These are phyloP conservation scores for Podospora australis DNA, from an alignment of 495 filamentous ascomycete genomes.

Conservation along the genomic window DNA sequence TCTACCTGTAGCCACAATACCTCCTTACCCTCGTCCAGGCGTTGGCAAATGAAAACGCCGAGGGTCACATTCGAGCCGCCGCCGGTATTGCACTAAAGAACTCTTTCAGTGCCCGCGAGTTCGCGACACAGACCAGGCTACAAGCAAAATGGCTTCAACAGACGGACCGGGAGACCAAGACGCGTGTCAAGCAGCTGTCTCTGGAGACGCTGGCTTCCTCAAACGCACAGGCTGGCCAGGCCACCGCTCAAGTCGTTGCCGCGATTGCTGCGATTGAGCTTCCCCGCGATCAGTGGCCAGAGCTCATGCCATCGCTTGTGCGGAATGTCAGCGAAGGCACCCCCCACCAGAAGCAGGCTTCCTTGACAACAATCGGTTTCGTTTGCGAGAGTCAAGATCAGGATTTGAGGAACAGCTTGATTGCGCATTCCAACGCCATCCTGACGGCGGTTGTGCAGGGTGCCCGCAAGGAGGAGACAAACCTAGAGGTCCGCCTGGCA, in stretches of 20 bases:
- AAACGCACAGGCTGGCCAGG: slow-evolving; percentile 74
- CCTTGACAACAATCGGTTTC: slow-evolving; percentile 88
- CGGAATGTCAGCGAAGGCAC: slow-evolving; percentile 82
- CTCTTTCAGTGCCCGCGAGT: slow-evolving; percentile 88
- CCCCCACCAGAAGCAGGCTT: slow-evolving; percentile 86
- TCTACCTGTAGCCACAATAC: slow-evolving; percentile 74
- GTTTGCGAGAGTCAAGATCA: slow-evolving; percentile 93
- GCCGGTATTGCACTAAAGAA: slow-evolving; percentile 97
- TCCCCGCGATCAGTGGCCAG: slow-evolving; percentile 89
- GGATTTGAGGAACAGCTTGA: slow-evolving; percentile 75
- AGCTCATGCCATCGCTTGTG: slow-evolving; percentile 82
- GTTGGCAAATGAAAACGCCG: slow-evolving; percentile 81
- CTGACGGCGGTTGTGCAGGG: slow-evolving; percentile 96
- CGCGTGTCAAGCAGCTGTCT: slow-evolving; percentile 77
- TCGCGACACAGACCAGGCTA: slow-evolving; percentile 72
- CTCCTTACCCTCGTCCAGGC: slow-evolving; percentile 83
- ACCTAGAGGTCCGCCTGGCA: slow-evolving; percentile 79
- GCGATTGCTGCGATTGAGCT: slow-evolving; percentile 93
- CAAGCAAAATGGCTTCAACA: slow-evolving; percentile 86
- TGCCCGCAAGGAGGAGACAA: slow-evolving; percentile 89
- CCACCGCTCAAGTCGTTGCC: slow-evolving; percentile 83
- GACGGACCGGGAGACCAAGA: slow-evolving; percentile 71
- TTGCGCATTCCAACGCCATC: slow-evolving; percentile 90
- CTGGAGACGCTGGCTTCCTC: slow-evolving; percentile 73
- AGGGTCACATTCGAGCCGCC: slow-evolving; percentile 78